phyloP scores from a whole-genome alignment of 225 moss, liverwort and hornwort species.

The Bryoerythrophyllum caledonicum region DNA sequence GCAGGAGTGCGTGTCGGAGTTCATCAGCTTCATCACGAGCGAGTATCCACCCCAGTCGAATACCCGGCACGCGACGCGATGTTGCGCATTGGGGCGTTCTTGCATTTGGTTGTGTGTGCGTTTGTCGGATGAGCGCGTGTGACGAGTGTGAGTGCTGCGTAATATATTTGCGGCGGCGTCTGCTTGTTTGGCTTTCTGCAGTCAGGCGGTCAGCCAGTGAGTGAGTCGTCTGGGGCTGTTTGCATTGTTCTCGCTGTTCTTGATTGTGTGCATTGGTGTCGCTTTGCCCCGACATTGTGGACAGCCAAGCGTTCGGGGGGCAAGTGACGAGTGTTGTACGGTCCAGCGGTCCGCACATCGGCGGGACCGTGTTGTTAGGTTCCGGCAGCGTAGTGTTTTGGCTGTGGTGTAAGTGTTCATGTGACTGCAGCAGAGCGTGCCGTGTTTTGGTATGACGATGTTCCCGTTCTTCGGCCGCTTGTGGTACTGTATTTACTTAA shows the following conservation, averaged over 20 bases:
- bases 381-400: neutral
- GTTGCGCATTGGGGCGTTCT: neutral
- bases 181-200: neutral
- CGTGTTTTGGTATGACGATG: neutral
- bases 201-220: neutral
- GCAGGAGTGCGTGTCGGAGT: conserved; percentile 98
- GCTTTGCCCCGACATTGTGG: neutral
- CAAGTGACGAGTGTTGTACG: neutral
- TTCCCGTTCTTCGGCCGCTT: neutral
- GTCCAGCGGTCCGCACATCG: neutral
- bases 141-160: neutral
- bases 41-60: conserved; percentile 57
- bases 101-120: neutral
- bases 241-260: neutral
- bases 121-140: neutral
- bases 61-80: neutral
- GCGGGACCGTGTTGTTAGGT: neutral
- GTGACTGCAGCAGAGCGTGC: neutral
- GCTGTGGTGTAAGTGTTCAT: neutral
- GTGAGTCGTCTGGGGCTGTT: no score
- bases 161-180: neutral
- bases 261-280: neutral
- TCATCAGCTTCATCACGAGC: conserved; percentile 98
- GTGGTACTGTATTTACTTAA: neutral
- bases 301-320: neutral